A percentile compares a stretch with the other conserved stretches of the same genome.
Conservation (phyloP, 1,284 basidiomycete species). For the Testicularia cyperi region DNA sequence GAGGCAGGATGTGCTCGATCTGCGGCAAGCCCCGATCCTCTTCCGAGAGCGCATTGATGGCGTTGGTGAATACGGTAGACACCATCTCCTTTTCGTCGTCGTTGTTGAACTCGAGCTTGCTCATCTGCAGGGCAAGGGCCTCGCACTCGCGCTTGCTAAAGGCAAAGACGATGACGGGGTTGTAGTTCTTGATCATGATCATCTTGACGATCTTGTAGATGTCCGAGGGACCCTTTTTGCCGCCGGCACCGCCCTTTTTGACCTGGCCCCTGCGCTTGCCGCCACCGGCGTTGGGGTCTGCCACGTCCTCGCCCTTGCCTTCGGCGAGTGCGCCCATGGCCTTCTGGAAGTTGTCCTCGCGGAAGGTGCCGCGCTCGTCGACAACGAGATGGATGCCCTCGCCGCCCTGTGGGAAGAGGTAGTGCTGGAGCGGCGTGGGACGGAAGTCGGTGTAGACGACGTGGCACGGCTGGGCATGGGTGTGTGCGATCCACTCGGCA, state of each 20-base stretch:
- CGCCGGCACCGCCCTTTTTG: constrained; percentile 88
- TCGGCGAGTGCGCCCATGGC: constrained; percentile 90
- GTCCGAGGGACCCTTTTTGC: constrained; percentile 95
- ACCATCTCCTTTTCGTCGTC: constrained; percentile 90
- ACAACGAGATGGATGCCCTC: constrained; percentile 97
- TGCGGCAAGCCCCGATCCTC: constrained; percentile 91
- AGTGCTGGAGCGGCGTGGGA: constrained; percentile 96
- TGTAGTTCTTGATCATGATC: constrained; percentile 98
- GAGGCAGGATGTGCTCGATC: constrained; percentile 87
- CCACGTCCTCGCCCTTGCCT: constrained; percentile 83
- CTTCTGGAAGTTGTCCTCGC: constrained; percentile 96
- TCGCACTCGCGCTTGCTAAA: constrained; percentile 99
- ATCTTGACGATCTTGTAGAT: constrained; percentile 98
- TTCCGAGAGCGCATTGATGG: constrained; percentile 82
- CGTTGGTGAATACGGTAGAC: constrained; percentile 87
- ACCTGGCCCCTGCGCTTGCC: constrained; percentile 69
- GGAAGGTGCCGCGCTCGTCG: constrained; percentile 93
- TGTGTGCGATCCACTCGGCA: constrained; percentile 96
- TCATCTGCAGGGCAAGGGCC: constrained; percentile 82
- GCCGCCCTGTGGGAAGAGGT: constrained; percentile 92
- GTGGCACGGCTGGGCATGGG: constrained; percentile 96
- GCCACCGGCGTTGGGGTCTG: constrained; percentile 71
- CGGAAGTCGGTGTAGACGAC: constrained; percentile 99
- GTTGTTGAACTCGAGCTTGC: constrained; percentile 93
- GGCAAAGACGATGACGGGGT: constrained; percentile 97